These are phyloP conservation scores for Monosporascus sp. DNA, from an alignment of 2,329 filamentous ascomycete species.

Conservation along the genomic window DNA sequence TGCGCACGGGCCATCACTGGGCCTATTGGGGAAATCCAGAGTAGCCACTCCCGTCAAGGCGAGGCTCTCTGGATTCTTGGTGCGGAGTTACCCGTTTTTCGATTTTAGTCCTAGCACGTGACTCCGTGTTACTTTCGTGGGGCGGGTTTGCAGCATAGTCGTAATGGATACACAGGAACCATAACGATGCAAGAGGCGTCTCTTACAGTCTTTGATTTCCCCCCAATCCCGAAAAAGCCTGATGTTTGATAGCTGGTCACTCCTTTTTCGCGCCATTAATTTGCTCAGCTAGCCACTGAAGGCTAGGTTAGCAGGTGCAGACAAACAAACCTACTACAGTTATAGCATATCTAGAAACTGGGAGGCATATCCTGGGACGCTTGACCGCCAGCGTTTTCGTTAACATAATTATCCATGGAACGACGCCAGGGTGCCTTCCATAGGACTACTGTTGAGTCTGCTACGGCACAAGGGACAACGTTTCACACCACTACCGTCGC, in stretches of 20 bases:
- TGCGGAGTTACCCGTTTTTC: background rate
- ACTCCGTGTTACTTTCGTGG: constrained; percentile 9
- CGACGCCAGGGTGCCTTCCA: constrained; percentile 33
- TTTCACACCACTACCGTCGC: constrained; percentile 35
- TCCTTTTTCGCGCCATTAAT: background rate
- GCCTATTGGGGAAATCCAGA: background rate
- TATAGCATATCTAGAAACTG: background rate
- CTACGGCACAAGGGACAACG: constrained; percentile 32
- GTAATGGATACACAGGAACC: too few relatives aligned
- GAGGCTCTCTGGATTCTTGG: background rate
- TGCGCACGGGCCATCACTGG: background rate
- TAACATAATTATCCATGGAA: constrained; percentile 15
- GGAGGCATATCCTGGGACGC: background rate
- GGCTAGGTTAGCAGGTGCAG: too few relatives aligned
- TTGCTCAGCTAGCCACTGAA: too few relatives aligned
- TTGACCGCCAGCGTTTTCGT: background rate
- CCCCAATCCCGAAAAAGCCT: too few relatives aligned
- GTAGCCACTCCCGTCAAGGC: background rate
- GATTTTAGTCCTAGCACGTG: constrained; percentile 6
- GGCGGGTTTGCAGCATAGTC: background rate
- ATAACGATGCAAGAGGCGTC: too few relatives aligned
- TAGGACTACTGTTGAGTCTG: constrained; percentile 47
- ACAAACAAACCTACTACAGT: too few relatives aligned
- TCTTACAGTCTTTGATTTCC: too few relatives aligned
- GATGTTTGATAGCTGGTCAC: background rate